phyloP scores from a whole-genome alignment of 768 basidiomycete genomes.

The Hydnomerulius pinastri region DNA sequence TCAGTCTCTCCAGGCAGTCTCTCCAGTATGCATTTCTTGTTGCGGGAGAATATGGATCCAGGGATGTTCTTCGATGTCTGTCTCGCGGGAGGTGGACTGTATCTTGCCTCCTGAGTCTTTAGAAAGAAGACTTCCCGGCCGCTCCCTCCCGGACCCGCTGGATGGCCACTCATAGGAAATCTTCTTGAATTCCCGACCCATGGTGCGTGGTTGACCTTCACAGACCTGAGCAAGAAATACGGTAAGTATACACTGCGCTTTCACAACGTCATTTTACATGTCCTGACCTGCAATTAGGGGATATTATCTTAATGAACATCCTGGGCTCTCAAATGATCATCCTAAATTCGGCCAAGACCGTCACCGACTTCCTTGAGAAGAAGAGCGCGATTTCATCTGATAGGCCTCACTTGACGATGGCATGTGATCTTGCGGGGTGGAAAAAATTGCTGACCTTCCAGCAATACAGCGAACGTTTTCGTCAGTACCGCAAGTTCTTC shows the following conservation, averaged over 20 bases:
- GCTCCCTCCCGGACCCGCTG: constrained; percentile 13
- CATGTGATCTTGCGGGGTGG: constrained; percentile 25
- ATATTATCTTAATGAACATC: constrained; percentile 16
- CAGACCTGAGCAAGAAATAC: constrained; percentile 39
- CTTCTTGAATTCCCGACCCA: constrained; percentile 55
- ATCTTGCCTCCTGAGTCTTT: not conserved
- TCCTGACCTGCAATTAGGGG: constrained; percentile 21
- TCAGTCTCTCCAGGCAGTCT: too few relatives aligned
- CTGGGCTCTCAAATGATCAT: constrained; percentile 49
- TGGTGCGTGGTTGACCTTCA: constrained; percentile 52
- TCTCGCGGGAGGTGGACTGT: constrained; percentile 13
- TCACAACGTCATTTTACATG: not conserved
- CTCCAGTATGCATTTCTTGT: too few relatives aligned
- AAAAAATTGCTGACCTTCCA: not conserved
- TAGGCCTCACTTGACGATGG: constrained; percentile 11
- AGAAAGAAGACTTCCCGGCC: not conserved
- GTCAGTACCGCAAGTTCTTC: constrained; percentile 10
- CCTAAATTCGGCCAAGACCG: constrained; percentile 45
- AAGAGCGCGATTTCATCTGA: constrained; percentile 4
- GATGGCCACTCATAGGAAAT: constrained; percentile 50
- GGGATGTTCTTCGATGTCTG: constrained; percentile 6
- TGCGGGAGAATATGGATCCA: not conserved
- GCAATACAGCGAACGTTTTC: constrained; percentile 8
- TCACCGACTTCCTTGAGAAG: constrained; percentile 14
- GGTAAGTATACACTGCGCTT: constrained; percentile 35